phyloP scores from a whole-genome alignment of 2,329 filamentous ascomycete species.

The Colletotrichum cordylinicola region DNA sequence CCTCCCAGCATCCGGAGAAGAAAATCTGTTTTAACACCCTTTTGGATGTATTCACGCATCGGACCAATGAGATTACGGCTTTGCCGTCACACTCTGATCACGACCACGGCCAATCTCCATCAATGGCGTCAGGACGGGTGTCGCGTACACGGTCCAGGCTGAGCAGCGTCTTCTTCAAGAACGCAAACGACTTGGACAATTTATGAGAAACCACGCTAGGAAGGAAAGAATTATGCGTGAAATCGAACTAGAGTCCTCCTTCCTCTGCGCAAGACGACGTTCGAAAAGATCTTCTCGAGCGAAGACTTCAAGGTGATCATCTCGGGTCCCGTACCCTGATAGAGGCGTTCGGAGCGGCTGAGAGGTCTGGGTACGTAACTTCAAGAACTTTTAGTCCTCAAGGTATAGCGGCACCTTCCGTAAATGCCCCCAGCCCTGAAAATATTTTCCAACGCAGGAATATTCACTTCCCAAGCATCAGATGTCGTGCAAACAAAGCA shows the following conservation, averaged over 20 bases:
- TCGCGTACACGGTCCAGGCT: background rate
- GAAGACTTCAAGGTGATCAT: background rate
- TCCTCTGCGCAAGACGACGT: accelerated
- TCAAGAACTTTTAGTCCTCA: background rate
- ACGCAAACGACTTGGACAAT: background rate
- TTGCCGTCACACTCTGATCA: background rate
- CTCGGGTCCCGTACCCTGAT: background rate
- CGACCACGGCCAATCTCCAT: background rate
- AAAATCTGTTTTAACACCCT: background rate
- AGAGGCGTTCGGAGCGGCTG: background rate
- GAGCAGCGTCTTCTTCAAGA: background rate
- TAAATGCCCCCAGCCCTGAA: background rate
- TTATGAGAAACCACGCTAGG: background rate
- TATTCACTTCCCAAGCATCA: background rate
- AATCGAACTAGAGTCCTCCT: background rate
- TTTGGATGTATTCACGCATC: background rate
- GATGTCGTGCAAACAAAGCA: background rate
- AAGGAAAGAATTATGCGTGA: background rate
- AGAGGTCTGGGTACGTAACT: background rate
- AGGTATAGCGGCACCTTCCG: background rate
- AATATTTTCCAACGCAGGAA: background rate
- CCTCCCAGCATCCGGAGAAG: background rate
- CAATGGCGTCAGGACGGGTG: background rate
- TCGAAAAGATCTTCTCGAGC: background rate
- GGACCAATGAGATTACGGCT: accelerated